Base-by-base conservation (phyloP, 352 stramenopile species). In the Pythium aquatile region DNA sequence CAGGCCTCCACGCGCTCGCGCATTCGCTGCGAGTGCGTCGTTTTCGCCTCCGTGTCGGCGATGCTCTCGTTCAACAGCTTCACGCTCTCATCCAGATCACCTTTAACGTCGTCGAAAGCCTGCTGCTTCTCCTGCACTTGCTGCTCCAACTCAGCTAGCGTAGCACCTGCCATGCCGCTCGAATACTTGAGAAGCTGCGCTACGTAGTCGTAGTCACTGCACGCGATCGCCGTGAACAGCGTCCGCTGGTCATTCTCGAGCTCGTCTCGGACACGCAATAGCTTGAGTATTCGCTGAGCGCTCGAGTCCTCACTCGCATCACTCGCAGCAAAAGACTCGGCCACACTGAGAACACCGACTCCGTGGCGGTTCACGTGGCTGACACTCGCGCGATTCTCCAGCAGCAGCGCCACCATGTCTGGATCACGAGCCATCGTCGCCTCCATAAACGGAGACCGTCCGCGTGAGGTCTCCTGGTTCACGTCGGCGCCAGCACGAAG, bases 21-120 rank as follows among this genome's bases (percentile, higher is more conserved):
- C 9, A 92, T 61, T 2, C 79, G 72, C 26, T 71, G 30, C 2
- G 77, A 73, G 8, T 65, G 40, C 5, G 81, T 77, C 3, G 71
- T 75, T 61, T 94, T 92, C 14, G 77, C 68, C 56, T 94, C 85
- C 0, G 83, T 84, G 46, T 91, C 81, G 3, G 83, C 83, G n/a
- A 94, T 79, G 35, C 81, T 86, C 29, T 88, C 80, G 58, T 90
- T 88, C 35, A 91, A 74, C 1, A 76, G 63, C 32, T 66, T 69
- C 26, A 91, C 66, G 1, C 77, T 72, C 11, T 90, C 75, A 16
- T 74, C 64, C 10, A 88, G 51, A 24, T 88, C 74, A 2, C 16
- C 20, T 1, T 65, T 68, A 0, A 61, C 60, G 5, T 29, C 30
- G 17, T 67, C 47, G 8, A 72, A 64, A n/a, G 63, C 40, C 0